Percentiles rank a stretch among this genome's conserved stretches.
phyloP scores from a whole-genome alignment of 495 filamentous ascomycete genomes.

The Penicillium cataractarum region DNA sequence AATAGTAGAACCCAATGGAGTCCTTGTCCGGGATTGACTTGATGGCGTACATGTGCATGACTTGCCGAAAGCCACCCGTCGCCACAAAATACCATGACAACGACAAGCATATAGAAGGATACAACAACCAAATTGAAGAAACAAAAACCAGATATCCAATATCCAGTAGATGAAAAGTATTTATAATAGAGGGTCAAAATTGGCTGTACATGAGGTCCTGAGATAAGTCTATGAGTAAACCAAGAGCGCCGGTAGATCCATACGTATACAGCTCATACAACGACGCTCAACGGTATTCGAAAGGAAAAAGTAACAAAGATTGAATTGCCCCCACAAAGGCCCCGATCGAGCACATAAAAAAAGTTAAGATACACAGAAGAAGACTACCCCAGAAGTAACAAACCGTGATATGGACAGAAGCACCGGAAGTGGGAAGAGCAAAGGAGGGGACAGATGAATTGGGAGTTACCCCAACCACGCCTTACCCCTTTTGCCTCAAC shows the following conservation, averaged over 20 bases:
- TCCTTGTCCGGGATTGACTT: no score
- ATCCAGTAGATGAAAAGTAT: background rate
- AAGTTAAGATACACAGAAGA: conserved; percentile 52
- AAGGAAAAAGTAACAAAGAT: conserved; percentile 38
- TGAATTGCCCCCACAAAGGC: conserved; percentile 31
- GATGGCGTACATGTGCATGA: background rate
- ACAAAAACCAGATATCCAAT: background rate
- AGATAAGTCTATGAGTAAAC: conserved; percentile 14
- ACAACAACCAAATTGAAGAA: background rate
- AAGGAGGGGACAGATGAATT: conserved; percentile 9
- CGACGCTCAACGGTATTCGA: conserved; percentile 11
- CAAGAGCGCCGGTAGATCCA: background rate
- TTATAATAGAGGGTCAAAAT: background rate
- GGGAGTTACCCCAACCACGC: conserved; percentile 14
- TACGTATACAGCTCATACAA: conserved; percentile 1
- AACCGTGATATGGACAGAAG: conserved; percentile 36
- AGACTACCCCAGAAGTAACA: conserved; percentile 32
- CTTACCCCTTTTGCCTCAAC: background rate
- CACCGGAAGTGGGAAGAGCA: conserved; percentile 22
- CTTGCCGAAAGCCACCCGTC: background rate
- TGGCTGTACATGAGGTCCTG: conserved; percentile 20
- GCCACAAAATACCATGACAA: background rate
- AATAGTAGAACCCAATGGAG: no score
- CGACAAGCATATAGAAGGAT: background rate
- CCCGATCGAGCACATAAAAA: conserved; percentile 38